Percentiles rank a stretch among this genome's conserved stretches.
Conservation (phyloP, 768 basidiomycete species). For the Lentinula raphanica region DNA sequence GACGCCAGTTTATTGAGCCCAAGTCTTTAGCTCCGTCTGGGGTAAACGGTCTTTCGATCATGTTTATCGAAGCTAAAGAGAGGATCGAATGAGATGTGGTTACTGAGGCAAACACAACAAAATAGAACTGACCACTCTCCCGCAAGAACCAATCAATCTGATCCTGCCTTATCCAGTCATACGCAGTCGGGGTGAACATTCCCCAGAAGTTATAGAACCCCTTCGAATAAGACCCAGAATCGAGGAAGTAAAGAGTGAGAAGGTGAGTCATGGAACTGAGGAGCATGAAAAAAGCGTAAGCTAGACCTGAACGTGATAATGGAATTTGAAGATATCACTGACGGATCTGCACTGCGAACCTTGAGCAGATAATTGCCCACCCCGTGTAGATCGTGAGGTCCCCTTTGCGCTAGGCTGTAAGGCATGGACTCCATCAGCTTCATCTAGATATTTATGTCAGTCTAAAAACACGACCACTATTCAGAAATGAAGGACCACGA, state of each 20-base stretch:
- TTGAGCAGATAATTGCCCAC: conserved; percentile 90
- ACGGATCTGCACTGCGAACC: conserved; percentile 81
- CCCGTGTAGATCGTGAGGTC: conserved; percentile 82
- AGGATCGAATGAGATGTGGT: not conserved
- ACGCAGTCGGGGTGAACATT: conserved; percentile 63
- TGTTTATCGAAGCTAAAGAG: conserved; percentile 48
- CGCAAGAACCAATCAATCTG: conserved; percentile 92
- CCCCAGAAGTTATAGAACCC: conserved; percentile 59
- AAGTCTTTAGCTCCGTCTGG: conserved; percentile 75
- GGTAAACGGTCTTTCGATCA: conserved; percentile 77
- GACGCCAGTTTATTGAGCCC: conserved; percentile 54
- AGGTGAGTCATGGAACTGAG: conserved; percentile 78
- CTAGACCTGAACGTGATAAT: not conserved
- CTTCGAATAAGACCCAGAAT: conserved; percentile 74
- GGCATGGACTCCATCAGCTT: conserved; percentile 28
- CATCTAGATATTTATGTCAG: conserved; percentile 17
- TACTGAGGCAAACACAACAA: not conserved
- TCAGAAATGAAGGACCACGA: too few species aligned
- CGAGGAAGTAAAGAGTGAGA: conserved; percentile 88
- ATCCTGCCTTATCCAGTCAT: conserved; percentile 79
- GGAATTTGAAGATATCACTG: conserved; percentile 26
- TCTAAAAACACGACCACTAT: too few species aligned
- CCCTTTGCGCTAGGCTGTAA: conserved; percentile 75
- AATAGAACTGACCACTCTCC: conserved; percentile 51
- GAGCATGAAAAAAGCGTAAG: not conserved